phyloP scores from a whole-genome alignment of 208 protist genomes.

The Trypanosoma rangeli region DNA sequence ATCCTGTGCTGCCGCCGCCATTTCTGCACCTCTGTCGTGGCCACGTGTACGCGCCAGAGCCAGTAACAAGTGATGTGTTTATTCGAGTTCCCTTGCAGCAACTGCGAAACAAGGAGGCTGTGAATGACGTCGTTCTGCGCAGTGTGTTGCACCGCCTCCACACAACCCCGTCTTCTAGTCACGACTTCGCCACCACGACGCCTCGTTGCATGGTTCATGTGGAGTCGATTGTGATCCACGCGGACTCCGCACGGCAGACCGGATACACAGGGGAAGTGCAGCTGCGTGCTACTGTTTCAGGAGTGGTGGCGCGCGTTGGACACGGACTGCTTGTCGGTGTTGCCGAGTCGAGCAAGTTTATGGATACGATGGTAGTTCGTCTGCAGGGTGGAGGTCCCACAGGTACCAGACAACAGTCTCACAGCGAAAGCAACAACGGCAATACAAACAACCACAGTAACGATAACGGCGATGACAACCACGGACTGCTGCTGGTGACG shows the following conservation, averaged over 20 bases:
- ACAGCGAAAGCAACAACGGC: background rate
- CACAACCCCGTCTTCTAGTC: conserved; percentile 26
- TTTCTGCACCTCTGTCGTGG: conserved; percentile 48
- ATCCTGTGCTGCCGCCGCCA: background rate
- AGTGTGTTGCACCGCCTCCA: conserved; percentile 44
- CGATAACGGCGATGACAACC: background rate
- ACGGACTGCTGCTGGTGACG: conserved; percentile 36
- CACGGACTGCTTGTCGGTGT: conserved; percentile 61
- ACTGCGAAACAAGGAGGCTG: conserved; percentile 31
- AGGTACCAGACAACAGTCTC: background rate
- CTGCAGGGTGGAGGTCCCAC: conserved; percentile 6
- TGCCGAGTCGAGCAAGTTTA: conserved; percentile 33
- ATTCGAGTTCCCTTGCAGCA: conserved; percentile 48
- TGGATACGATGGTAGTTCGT: conserved; percentile 44
- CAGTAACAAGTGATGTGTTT: conserved; percentile 30
- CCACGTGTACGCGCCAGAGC: conserved; percentile 33
- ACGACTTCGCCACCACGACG: background rate
- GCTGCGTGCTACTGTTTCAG: conserved; percentile 36
- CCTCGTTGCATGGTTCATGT: conserved; percentile 40
- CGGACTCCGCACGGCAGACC: conserved; percentile 44
- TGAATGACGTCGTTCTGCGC: conserved; percentile 50
- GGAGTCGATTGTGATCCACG: conserved; percentile 34
- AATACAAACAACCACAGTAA: background rate
- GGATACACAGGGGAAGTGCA: conserved; percentile 49
- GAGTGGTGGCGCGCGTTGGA: conserved; percentile 35